Evolutionary conservation across 306 rosid genomes (phyloP), one percentile per base, ranked within the genome.

Genomic region (Cucurbita maxima): DNA sequence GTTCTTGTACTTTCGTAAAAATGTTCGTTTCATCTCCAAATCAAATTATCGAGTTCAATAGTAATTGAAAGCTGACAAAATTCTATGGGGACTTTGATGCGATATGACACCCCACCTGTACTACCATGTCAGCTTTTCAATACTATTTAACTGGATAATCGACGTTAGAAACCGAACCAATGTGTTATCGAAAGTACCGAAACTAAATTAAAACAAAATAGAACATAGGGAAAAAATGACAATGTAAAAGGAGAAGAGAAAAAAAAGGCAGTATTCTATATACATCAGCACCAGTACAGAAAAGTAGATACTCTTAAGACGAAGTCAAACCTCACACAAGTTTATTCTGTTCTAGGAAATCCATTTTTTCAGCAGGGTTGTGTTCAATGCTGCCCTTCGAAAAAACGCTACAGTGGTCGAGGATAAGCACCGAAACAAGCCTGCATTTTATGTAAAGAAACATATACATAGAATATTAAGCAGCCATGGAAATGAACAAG

Each of bases 261-360:
- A 13, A 64, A 48, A 71, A 22, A 7, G 41, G 38, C 22, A 40
- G 47, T 58, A 13, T 69, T 68, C 57, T 75, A 75, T 80, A 78
- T 30, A 30, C 34, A 30, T 30, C 79, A 66, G 40, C 67, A 67
- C 44, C 57, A 7, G 64, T 48, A 64, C 47, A 36, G 58, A 75
- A 43, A 37, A 53, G 73, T 71, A 63, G 73, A 77, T 66, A 59
- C 73, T 75, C 75, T 55, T 56, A 44, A 72, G 70, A 75, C 64
- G 18, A 59, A 76, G 57, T 73, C 76, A 30, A 58, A 72, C 86
- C 80, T 79, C 78, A 5, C 77, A 54, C 76, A 53, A 10, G 58
- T 78, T 60, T 64, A 75, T 20, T 67, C 76, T 41, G 59, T 62
- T 73, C 41, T 9, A 81, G 58, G 38, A 57, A 59, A 64, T 58